Evolutionary conservation across 2,329 filamentous ascomycete species (phyloP).

Genomic region (Penicillium sp.): DNA sequence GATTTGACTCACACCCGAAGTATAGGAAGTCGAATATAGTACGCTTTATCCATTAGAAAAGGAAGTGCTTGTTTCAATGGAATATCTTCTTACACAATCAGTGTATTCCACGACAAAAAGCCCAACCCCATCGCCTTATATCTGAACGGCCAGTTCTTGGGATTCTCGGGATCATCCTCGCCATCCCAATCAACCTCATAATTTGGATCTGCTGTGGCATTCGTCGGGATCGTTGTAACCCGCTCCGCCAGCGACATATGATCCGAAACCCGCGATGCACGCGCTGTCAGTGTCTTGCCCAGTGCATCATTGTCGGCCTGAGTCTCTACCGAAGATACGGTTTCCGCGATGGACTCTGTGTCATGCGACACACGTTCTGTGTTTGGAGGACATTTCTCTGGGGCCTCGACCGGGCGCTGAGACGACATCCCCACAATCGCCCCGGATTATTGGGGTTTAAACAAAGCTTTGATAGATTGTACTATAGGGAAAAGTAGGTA

Average conservation of each 20-base stretch:
- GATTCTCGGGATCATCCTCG: conserved; percentile 57
- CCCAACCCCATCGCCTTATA: conserved; percentile 53
- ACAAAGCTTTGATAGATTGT: background rate
- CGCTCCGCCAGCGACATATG: conserved; percentile 37
- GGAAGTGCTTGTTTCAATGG: background rate
- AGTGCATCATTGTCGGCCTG: conserved; percentile 26
- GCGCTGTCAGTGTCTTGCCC: conserved; percentile 27
- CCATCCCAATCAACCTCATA: conserved; percentile 70
- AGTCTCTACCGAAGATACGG: conserved; percentile 26
- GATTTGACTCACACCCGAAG: conserved; percentile 64
- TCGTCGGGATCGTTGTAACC: conserved; percentile 44
- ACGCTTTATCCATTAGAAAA: conserved; percentile 41
- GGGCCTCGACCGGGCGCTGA: conserved; percentile 9
- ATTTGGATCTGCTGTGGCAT: conserved; percentile 49
- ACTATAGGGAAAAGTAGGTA: background rate
- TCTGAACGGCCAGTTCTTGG: conserved; percentile 61
- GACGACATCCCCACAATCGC: conserved; percentile 20
- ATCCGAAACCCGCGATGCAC: conserved; percentile 28
- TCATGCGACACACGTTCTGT: conserved; percentile 14
- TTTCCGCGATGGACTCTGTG: conserved; percentile 25
- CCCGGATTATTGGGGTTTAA: background rate
- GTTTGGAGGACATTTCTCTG: conserved; percentile 21
- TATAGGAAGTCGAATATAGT: conserved; percentile 73
- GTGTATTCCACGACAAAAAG: conserved; percentile 55
- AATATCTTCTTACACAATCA: conserved; percentile 44